A percentile compares a stretch with the other conserved stretches of the same genome.
phyloP scores from a whole-genome alignment of 108 stramenopile species.

The Cyclostephanos invisitatus region DNA sequence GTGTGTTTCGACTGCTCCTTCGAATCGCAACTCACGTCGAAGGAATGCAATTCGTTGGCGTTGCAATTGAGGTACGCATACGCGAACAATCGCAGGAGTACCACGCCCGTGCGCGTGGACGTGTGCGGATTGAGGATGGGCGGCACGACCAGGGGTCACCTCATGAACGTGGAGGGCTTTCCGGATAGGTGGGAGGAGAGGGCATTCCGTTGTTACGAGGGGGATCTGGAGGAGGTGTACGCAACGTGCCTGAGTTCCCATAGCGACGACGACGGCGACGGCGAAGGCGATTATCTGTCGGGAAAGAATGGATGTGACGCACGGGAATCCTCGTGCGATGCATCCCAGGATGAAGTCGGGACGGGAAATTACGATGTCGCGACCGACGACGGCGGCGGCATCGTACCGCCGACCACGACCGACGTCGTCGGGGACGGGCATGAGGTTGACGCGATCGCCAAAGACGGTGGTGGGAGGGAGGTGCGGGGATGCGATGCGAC shows the following conservation, averaged over 20 bases:
- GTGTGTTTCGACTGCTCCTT: slow-evolving; percentile 79
- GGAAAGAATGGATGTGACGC: not conserved
- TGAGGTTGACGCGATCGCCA: not conserved
- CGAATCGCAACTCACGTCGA: slow-evolving; percentile 67
- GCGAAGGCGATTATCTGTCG: not conserved
- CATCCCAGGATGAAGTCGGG: not conserved
- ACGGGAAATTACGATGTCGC: too few species aligned
- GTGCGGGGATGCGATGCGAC: too few species aligned
- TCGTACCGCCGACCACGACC: too few species aligned
- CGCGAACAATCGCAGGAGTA: slow-evolving; percentile 58
- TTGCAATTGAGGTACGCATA: slow-evolving; percentile 78
- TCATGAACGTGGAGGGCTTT: slow-evolving; percentile 78
- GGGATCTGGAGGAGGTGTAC: slow-evolving; percentile 55
- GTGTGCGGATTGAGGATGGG: slow-evolving; percentile 40
- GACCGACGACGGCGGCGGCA: too few species aligned
- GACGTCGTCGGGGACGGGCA: not conserved
- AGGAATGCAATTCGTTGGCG: slow-evolving; percentile 69
- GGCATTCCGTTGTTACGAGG: slow-evolving; percentile 52
- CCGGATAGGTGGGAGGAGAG: slow-evolving; percentile 65
- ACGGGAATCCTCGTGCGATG: not conserved
- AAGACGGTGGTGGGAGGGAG: too few species aligned
- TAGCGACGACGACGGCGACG: not conserved
- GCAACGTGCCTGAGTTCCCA: not conserved
- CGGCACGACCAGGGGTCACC: slow-evolving; percentile 49
- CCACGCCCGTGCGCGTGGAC: slow-evolving; percentile 54